A percentile compares a stretch with the other conserved stretches of the same genome.
Evolutionary conservation across 495 filamentous ascomycete genomes (phyloP).

Genomic region (Rusavskia elegans): DNA sequence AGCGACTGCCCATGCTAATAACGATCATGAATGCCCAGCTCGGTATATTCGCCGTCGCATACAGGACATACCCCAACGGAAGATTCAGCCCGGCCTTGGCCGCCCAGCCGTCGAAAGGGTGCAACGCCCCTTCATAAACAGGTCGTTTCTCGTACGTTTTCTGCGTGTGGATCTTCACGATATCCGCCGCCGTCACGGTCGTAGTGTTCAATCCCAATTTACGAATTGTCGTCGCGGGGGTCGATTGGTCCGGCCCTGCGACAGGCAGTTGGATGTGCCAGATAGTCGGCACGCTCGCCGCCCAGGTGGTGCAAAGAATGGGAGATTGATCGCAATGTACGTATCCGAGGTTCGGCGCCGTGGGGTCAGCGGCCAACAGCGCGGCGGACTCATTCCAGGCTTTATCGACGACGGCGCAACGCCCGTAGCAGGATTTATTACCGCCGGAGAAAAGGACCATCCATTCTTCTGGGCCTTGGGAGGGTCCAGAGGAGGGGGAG

Average conservation of each 20-base stretch:
- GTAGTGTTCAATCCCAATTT: slow-evolving; percentile 48
- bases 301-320: slow-evolving; percentile 73
- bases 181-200: slow-evolving; percentile 42
- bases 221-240: slow-evolving; percentile 31
- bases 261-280: slow-evolving; percentile 61
- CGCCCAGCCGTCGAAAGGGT: slow-evolving; percentile 64
- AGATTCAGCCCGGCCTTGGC: slow-evolving; percentile 46
- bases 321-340: slow-evolving; percentile 67
- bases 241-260: slow-evolving; percentile 26
- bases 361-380: slow-evolving; percentile 47
- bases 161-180: slow-evolving; percentile 46
- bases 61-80: slow-evolving; percentile 56
- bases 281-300: slow-evolving; percentile 49
- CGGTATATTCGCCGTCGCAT: slow-evolving; percentile 36
- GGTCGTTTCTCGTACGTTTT: slow-evolving; percentile 38
- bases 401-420: slow-evolving; percentile 35
- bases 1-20: slow-evolving; percentile 66
- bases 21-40: slow-evolving; percentile 68
- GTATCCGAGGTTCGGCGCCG: slow-evolving; percentile 52
- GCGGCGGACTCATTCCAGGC: slow-evolving; percentile 51
- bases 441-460: slow-evolving; percentile 66
- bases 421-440: slow-evolving; percentile 74
- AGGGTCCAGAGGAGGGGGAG: slow-evolving; percentile 30
- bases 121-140: slow-evolving; percentile 56
- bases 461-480: slow-evolving; percentile 53